Percentiles rank a stretch among this genome's conserved stretches.
These are phyloP conservation scores for Fusarium anthophilum DNA, from an alignment of 2,329 filamentous ascomycete genomes.

Conservation along the genomic window DNA sequence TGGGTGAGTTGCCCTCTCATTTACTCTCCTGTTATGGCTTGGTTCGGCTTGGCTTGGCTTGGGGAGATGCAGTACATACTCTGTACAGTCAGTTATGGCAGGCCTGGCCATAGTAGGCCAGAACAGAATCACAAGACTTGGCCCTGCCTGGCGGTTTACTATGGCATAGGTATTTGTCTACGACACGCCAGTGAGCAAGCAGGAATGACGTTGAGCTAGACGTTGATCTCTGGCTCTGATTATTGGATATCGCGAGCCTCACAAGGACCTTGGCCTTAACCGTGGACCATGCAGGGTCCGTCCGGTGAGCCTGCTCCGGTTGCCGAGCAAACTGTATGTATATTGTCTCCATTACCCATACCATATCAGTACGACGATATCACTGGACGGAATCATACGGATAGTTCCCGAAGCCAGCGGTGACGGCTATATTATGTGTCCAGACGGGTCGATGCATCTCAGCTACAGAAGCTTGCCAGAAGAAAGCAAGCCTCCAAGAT, in stretches of 20 bases:
- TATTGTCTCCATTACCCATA: background rate
- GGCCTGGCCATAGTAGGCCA: background rate
- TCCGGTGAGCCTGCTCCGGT: conserved; percentile 9
- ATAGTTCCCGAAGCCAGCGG: background rate
- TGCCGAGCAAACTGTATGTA: background rate
- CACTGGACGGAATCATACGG: background rate
- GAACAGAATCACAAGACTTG: background rate
- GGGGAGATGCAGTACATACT: background rate
- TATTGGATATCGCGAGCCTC: conserved; percentile 14
- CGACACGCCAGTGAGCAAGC: background rate
- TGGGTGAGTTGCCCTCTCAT: background rate
- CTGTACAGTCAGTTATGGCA: background rate
- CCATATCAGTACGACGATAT: background rate
- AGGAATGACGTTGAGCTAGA: conserved; percentile 2
- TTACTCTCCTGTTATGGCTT: background rate
- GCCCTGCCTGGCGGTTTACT: background rate
- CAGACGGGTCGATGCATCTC: conserved; percentile 10
- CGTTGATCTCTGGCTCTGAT: background rate
- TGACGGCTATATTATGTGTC: conserved; percentile 6
- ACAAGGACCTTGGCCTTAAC: conserved; percentile 1
- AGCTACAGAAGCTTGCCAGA: conserved; percentile 4
- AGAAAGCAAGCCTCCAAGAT: conserved; percentile 13
- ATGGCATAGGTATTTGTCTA: background rate
- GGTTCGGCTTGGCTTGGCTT: background rate
- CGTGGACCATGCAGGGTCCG: conserved; percentile 1